Percentiles rank a stretch among this genome's conserved stretches.
Evolutionary conservation across 2,329 filamentous ascomycete genomes (phyloP).

Genomic region (Venturia effusa): DNA sequence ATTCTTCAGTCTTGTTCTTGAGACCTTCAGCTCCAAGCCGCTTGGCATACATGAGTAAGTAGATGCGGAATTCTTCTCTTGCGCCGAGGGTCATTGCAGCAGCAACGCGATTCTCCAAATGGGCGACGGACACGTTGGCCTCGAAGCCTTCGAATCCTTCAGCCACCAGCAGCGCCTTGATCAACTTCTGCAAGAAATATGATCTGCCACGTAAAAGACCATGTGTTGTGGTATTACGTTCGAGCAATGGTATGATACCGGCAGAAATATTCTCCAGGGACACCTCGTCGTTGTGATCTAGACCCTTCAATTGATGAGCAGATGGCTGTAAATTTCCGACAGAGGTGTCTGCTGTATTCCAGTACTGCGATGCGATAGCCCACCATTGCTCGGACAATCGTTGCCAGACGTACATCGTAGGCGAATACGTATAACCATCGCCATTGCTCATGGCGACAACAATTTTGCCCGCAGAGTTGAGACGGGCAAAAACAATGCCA

Average conservation of each 20-base stretch:
- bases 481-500: slow-evolving; percentile 77
- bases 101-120: slow-evolving; percentile 88
- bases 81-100: slow-evolving; percentile 76
- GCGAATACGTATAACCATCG: slow-evolving; percentile 84
- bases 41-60: slow-evolving; percentile 97
- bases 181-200: slow-evolving; percentile 80
- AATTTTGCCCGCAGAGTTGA: slow-evolving; percentile 79
- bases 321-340: slow-evolving; percentile 69
- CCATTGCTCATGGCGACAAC: slow-evolving; percentile 89
- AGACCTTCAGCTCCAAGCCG: slow-evolving; percentile 83
- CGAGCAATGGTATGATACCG: slow-evolving; percentile 84
- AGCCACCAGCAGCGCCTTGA: slow-evolving; percentile 77
- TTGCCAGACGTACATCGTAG: slow-evolving; percentile 83
- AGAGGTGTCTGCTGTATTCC: slow-evolving; percentile 93
- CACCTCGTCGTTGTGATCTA: slow-evolving; percentile 36
- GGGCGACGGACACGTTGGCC: slow-evolving; percentile 80
- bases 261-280: slow-evolving; percentile 60
- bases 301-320: slow-evolving; percentile 29
- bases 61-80: slow-evolving; percentile 84
- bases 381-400: slow-evolving; percentile 95
- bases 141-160: slow-evolving; percentile 92
- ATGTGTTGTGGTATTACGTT: slow-evolving; percentile 90
- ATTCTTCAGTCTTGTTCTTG: slow-evolving; percentile 81
- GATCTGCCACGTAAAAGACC: slow-evolving; percentile 84
- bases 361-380: slow-evolving; percentile 96